Evolutionary conservation across 176 grass and related monocot genomes (phyloP), one percentile per base, ranked within the genome.

Genomic region (Phragmites australis): DNA sequence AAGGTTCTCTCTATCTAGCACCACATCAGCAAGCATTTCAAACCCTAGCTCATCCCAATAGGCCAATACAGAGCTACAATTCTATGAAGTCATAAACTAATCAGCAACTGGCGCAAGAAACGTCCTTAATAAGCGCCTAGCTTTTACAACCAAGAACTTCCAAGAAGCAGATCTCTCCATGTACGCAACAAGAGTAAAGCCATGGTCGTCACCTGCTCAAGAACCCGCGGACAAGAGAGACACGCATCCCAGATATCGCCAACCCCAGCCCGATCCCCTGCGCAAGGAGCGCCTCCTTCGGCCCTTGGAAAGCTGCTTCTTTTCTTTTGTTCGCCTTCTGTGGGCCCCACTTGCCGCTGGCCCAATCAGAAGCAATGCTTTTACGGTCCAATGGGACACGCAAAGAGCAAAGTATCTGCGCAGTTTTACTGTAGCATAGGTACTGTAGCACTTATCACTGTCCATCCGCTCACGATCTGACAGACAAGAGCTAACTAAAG

Each of bases 171-270:
- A 85, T 79, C 75, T 21, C 43, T 47, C 19, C 6, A 21, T 23
- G 56, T 7, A 41, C 0, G 7, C 25, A 74, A 45, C 57, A 52
- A 65, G 22, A 31, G 31, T 40, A 49, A n/a, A 19, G 6, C 40
- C 27, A 65, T 49, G n/a, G n/a, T 49, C 43, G 11, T 50, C 75
- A 78, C 83, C 83, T 78, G 83, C 45, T 29, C 11, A 23, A 22
- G 59, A 75, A 23, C 43, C 43, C 6, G 9, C 11, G 16, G 16
- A 10, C 27, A 27, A 37, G 2, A n/a, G n/a, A 73, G 56, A 14
- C 43, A 29, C 8, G 74, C 53, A 70, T 85, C 74, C 73, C 30
- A 8, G 65, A 27, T 49, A 26, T 15, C 15, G 6, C 40, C 50
- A 21, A 9, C 15, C 6, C 2, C 18, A 57, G 6, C 50, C 30